Base-by-base conservation (phyloP, 768 basidiomycete species). In the Mycena polygramma region DNA sequence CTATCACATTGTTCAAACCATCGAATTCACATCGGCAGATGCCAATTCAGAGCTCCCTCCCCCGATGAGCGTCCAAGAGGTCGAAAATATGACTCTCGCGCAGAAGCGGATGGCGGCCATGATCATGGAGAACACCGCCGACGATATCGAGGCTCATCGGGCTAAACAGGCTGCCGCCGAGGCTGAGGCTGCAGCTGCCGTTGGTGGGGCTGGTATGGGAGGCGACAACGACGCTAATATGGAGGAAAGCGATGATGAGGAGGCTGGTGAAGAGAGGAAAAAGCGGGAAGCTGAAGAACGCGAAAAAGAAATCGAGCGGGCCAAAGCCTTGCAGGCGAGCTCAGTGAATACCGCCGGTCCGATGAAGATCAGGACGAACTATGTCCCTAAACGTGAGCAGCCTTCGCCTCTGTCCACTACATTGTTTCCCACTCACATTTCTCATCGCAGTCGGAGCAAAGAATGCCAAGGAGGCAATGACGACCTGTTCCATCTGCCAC, bases 41-140 rank as follows among this genome's bases (percentile, higher is more conserved):
- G 91, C 94, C 64, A 90, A 91, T 48, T 90, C 94, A 14, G 97
- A 99, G 76, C 86, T 99, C 30, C 98, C 97, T 14, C 91, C 94
- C n/a, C 98, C 98, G 0, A 98, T 98, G 92, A 96, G 90, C 74
- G 90, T 98, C 20, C 91, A 95, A 75, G 95, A 98, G 77, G 91
- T 99, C 14, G 94, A 97, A 83, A 96, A 90, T 76, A 98, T 98
- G 95, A 96, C 96, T 3, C 83, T 99, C 36, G 94, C 96, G 3
- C 96, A 99, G 85, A 98, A 98, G 84, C 89, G 96, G 73, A 98
- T 98, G 97, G 95, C 96, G 2, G 93, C 95, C 3, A 96, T 97
- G 94, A 92, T 99, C 77, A 97, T 96, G 94, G 97, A 98, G 81
- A 95, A 93, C 35, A 94, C 94, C 1, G 94, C 85, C 2, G 94